Percentiles rank a stretch among this genome's conserved stretches.
These are phyloP conservation scores for Saccharomyces jurei DNA, from an alignment of 805 yeast genomes.

Conservation along the genomic window DNA sequence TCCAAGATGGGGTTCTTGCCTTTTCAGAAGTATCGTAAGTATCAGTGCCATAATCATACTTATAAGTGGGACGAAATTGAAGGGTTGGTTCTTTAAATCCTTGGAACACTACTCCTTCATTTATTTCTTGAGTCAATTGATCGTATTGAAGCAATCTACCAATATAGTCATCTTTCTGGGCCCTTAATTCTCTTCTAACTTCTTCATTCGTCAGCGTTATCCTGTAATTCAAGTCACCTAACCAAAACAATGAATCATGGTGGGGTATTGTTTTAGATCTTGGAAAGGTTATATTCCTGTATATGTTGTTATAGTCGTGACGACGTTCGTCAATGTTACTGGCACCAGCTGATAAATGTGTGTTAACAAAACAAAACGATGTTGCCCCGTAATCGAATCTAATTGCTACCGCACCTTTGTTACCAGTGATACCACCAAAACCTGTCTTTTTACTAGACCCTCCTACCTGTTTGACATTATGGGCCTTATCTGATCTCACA, in stretches of 20 bases:
- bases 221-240: conserved; percentile 91
- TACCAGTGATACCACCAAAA: conserved; percentile 92
- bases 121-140: conserved; percentile 71
- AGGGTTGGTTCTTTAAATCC: conserved; percentile 71
- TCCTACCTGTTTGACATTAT: conserved; percentile 67
- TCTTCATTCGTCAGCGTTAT: conserved; percentile 62
- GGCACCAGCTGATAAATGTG: conserved; percentile 91
- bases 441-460: conserved; percentile 92
- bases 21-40: conserved; percentile 84
- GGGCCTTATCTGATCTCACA: conserved; percentile 41
- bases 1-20: conserved; percentile 92
- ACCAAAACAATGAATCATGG: conserved; percentile 84
- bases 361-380: conserved; percentile 73
- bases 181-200: conserved; percentile 49
- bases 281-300: conserved; percentile 68
- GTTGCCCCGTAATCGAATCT: conserved; percentile 77
- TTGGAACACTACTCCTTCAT: conserved; percentile 59
- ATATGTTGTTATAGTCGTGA: conserved; percentile 69
- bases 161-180: conserved; percentile 33
- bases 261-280: conserved; percentile 69
- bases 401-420: conserved; percentile 93
- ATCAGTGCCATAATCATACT: conserved; percentile 77
- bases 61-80: conserved; percentile 82
- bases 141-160: conserved; percentile 56
- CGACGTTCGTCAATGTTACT: conserved; percentile 74